Evolutionary conservation across 2,329 filamentous ascomycete species (phyloP), one percentile per base, ranked within the genome.

Genomic region (Fusarium gaditjirri): DNA sequence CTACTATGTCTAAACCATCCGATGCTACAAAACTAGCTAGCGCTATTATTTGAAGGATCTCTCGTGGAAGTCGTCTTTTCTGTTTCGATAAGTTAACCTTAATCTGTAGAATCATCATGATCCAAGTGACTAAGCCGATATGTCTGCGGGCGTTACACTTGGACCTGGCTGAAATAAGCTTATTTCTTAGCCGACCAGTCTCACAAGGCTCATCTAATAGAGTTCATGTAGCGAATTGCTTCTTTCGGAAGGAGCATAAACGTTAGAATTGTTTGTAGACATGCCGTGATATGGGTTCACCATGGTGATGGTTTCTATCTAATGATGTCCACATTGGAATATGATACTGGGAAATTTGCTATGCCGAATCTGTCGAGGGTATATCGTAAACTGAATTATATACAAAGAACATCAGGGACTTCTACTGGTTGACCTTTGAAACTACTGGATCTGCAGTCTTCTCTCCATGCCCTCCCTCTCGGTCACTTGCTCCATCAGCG

Each of bases 391-490:
- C 5, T 36, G 7, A 21, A 8, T 19, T 19, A 33, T 19, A 3
- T 23, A n/a, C 16, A 19, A 19, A 35, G 11, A 27, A 12, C 16
- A 10, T 11, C 5, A 21, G 6, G 2, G 3, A 19, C 1, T 11
- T 29, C 10, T 39, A 73, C 2, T 19, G 42, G 16, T 61, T 59
- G 7, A 64, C 14, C n/a, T 64, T 73, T 6, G 70, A 57, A 5
- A 73, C 31, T 12, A 61, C 55, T 19, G 47, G 44, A 7, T 16
- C 47, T 8, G 43, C 19, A 2, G 29, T 71, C 39, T 73, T 73
- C 25, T 47, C 68, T 14, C 16, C 42, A 13, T 54, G 29, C 1
- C 13, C 36, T 11, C n/a, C n/a, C 14, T 52, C 63, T 10, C 43
- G 36, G 0, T 63, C 69, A 35, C 69, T 71, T 10, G 4, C 31